phyloP scores from a whole-genome alignment of 2,329 filamentous ascomycete genomes.

The Aureobasidium uvarum region DNA sequence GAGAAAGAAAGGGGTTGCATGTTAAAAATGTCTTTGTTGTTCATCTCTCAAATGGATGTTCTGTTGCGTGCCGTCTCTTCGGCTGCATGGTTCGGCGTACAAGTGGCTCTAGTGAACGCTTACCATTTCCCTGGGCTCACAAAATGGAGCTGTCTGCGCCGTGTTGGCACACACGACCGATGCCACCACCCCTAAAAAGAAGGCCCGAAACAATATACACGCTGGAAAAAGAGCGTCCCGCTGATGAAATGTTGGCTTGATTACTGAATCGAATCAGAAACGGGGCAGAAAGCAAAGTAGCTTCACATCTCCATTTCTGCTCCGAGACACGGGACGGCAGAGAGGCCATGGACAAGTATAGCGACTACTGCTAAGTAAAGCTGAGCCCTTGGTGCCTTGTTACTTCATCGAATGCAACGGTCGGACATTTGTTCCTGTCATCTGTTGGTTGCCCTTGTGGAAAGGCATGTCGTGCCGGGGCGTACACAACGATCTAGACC shows the following conservation, averaged over 20 bases:
- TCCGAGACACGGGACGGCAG: constrained; percentile 19
- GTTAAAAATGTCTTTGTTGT: neutral
- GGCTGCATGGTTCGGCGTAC: neutral
- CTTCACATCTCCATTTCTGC: neutral
- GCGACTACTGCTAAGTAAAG: neutral
- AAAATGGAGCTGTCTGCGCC: no score
- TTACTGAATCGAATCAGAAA: neutral
- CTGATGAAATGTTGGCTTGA: neutral
- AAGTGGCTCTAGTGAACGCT: neutral
- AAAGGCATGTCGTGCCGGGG: neutral
- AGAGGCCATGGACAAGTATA: neutral
- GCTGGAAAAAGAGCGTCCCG: neutral
- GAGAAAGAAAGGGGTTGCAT: no score
- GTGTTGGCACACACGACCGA: neutral
- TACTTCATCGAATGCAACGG: constrained; percentile 9
- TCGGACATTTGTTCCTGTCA: neutral
- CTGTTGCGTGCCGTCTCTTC: neutral
- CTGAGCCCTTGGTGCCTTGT: neutral
- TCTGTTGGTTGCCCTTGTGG: neutral
- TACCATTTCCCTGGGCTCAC: neutral
- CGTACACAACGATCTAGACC: neutral
- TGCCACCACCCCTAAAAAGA: neutral
- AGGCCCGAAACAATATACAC: constrained; percentile 19
- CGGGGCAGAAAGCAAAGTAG: neutral
- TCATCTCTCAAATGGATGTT: neutral